Percentiles rank a stretch among this genome's conserved stretches.
phyloP scores from a whole-genome alignment of 805 yeast species.

The Zygoascus flipseniorum region DNA sequence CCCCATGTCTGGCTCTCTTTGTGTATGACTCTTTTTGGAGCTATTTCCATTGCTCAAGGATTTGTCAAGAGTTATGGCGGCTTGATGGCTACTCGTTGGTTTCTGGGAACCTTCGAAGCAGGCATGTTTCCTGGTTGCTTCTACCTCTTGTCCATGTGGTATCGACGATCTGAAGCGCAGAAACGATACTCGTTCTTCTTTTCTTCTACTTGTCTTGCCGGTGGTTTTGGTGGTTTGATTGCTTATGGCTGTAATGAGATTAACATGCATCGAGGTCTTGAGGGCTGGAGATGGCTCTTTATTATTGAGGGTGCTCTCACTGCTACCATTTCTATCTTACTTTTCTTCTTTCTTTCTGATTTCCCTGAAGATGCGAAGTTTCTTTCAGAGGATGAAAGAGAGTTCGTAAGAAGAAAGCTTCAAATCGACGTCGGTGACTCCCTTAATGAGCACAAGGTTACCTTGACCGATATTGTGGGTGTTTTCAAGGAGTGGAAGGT shows the following conservation, averaged over 20 bases:
- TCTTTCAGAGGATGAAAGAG: slow-evolving; percentile 43
- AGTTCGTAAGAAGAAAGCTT: slow-evolving; percentile 50
- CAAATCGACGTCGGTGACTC: slow-evolving; percentile 46
- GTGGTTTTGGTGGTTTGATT: slow-evolving; percentile 70
- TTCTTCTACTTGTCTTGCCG: slow-evolving; percentile 64
- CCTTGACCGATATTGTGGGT: slow-evolving; percentile 35
- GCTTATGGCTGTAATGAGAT: slow-evolving; percentile 56
- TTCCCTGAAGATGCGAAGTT: slow-evolving; percentile 64
- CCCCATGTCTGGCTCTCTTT: slow-evolving; percentile 59
- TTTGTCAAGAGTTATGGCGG: slow-evolving; percentile 51
- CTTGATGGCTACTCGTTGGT: slow-evolving; percentile 52
- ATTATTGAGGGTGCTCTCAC: slow-evolving; percentile 43
- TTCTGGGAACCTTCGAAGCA: slow-evolving; percentile 61
- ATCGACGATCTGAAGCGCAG: slow-evolving; percentile 57
- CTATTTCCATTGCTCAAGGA: slow-evolving; percentile 58
- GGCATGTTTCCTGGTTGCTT: slow-evolving; percentile 72
- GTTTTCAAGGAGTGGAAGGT: slow-evolving; percentile 55
- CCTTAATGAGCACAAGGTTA: slow-evolving; percentile 41
- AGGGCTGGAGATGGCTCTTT: slow-evolving; percentile 50
- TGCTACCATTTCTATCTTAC: slow-evolving; percentile 24
- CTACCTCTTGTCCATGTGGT: slow-evolving; percentile 59
- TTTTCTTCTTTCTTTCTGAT: slow-evolving; percentile 50
- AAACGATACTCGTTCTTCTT: slow-evolving; percentile 62
- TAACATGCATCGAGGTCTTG: slow-evolving; percentile 35
- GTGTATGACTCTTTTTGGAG: slow-evolving; percentile 57